These are phyloP conservation scores for Backusella australiensis DNA, from an alignment of 192 early-diverging fungal species.

Conservation along the genomic window DNA sequence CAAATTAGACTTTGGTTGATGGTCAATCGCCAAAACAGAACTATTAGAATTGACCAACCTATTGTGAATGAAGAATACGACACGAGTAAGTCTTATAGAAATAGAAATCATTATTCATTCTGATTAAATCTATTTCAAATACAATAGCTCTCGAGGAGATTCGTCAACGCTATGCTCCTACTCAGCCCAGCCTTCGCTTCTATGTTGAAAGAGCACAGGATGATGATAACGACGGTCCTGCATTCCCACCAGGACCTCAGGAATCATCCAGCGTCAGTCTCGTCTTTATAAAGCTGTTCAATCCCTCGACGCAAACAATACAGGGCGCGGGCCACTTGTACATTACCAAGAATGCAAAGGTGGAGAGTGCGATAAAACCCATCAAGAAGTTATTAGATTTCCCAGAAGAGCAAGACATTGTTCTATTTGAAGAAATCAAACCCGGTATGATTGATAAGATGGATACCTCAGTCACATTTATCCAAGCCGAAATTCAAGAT, in stretches of 20 bases:
- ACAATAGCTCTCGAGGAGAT: conserved; percentile 27
- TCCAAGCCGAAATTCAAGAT: conserved; percentile 78
- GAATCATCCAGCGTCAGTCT: conserved; percentile 41
- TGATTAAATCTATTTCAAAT: neutral
- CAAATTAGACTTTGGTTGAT: conserved; percentile 83
- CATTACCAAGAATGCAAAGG: conserved; percentile 44
- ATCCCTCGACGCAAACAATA: conserved; percentile 58
- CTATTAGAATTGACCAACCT: conserved; percentile 79
- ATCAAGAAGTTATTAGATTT: conserved; percentile 56
- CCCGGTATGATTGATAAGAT: conserved; percentile 86
- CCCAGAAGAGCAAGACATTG: conserved; percentile 54
- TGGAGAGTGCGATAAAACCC: conserved; percentile 58
- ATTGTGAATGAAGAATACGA: conserved; percentile 45
- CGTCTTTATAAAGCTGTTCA: conserved; percentile 87
- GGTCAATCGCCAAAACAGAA: conserved; percentile 89
- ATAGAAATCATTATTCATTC: neutral
- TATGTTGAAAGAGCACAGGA: conserved; percentile 43
- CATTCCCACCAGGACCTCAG: conserved; percentile 20
- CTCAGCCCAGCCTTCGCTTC: conserved; percentile 43
- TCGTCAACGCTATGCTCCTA: conserved; percentile 8
- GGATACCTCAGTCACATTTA: conserved; percentile 63
- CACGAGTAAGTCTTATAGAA: conserved; percentile 36
- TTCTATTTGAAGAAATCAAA: conserved; percentile 78
- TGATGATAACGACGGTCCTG: conserved; percentile 15
- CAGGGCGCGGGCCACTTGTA: conserved; percentile 58